Evolutionary conservation across 2,329 filamentous ascomycete genomes (phyloP).

Genomic region (Pyricularia grisea): DNA sequence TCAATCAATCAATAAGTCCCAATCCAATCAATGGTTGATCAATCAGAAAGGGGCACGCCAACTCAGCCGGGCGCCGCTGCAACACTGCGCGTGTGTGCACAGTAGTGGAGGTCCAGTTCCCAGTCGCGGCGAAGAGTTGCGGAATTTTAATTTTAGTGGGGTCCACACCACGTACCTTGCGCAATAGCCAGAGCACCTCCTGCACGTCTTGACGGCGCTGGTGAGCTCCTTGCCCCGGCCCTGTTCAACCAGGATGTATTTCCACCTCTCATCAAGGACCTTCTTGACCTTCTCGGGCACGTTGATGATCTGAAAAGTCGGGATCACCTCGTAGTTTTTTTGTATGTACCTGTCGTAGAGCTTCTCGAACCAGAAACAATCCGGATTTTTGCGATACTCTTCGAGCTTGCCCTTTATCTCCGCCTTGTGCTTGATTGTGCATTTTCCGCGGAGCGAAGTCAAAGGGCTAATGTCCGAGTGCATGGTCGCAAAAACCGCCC

Average conservation of each 20-base stretch:
- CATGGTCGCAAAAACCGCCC: slow-evolving; percentile 93
- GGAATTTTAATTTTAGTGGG: slow-evolving; percentile 1
- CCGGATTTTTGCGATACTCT: slow-evolving; percentile 71
- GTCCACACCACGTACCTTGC: slow-evolving; percentile 57
- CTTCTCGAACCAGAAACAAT: slow-evolving; percentile 95
- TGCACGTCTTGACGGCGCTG: slow-evolving; percentile 92
- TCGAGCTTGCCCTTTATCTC: slow-evolving; percentile 71
- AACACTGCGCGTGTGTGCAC: background rate
- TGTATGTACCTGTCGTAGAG: slow-evolving; percentile 98
- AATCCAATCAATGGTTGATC: background rate
- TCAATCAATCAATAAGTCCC: background rate
- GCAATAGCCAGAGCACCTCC: slow-evolving; percentile 83
- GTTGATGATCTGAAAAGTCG: slow-evolving; percentile 86
- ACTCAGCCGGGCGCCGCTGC: background rate
- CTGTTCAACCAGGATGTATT: slow-evolving; percentile 88
- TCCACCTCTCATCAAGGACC: slow-evolving; percentile 93
- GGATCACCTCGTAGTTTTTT: slow-evolving; percentile 94
- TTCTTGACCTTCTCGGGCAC: slow-evolving; percentile 93
- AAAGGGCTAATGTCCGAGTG: slow-evolving; percentile 94
- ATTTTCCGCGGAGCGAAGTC: slow-evolving; percentile 87
- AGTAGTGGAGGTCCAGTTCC: background rate
- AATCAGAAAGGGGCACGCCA: background rate
- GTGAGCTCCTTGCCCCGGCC: slow-evolving; percentile 92
- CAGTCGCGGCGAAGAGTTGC: background rate
- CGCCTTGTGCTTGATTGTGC: slow-evolving; percentile 77